phyloP scores from a whole-genome alignment of 176 grass and related monocot species.

The Eragrostis nindensis region DNA sequence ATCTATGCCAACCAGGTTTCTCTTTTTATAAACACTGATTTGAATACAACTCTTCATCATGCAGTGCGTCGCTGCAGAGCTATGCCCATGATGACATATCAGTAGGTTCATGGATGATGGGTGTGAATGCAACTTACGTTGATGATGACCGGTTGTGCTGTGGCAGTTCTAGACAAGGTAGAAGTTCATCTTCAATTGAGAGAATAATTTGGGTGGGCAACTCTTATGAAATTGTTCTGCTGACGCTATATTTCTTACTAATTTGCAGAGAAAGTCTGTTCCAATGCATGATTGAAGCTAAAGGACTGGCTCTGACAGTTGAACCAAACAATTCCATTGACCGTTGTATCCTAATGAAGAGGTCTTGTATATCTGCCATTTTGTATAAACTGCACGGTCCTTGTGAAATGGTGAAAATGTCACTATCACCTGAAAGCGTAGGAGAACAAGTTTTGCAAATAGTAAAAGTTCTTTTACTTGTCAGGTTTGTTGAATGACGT shows the following conservation, averaged over 20 bases:
- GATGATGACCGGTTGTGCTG: conserved; percentile 91
- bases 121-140: conserved; percentile 85
- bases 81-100: conserved; percentile 93
- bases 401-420: neutral
- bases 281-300: conserved; percentile 28
- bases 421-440: no score
- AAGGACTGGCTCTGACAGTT: neutral
- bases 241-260: neutral
- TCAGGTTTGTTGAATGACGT: no score
- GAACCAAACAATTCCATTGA: neutral
- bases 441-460: no score
- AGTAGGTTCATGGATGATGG: conserved; percentile 98
- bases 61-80: conserved; percentile 78
- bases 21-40: neutral
- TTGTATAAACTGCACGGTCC: conserved; percentile 19
- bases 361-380: conserved; percentile 19
- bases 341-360: neutral
- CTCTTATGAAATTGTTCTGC: neutral
- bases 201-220: neutral
- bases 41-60: neutral
- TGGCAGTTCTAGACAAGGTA: conserved; percentile 86
- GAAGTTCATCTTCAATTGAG: neutral
- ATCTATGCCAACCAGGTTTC: conserved; percentile 17
- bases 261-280: conserved; percentile 63
- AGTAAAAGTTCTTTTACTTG: no score